These are phyloP conservation scores for Phytophthora aleatoria DNA, from an alignment of 352 stramenopile genomes.

Conservation along the genomic window DNA sequence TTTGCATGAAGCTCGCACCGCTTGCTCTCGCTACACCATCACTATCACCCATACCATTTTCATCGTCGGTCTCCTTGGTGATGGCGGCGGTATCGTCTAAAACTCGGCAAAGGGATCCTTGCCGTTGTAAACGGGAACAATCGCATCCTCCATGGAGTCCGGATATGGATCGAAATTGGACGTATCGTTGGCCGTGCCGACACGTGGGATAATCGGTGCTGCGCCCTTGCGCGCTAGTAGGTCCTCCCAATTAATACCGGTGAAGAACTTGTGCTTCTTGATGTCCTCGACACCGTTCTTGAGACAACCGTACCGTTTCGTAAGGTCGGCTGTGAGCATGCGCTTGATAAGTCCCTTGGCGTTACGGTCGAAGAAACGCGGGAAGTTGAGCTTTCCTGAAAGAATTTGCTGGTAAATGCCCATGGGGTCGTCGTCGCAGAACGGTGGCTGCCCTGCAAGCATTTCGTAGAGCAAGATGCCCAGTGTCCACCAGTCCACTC, in stretches of 20 bases:
- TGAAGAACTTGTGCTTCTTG: conserved; percentile 97
- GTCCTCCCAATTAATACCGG: conserved; percentile 91
- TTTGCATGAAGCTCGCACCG: conserved; percentile 13
- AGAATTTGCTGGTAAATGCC: conserved; percentile 96
- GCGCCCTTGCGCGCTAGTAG: conserved; percentile 89
- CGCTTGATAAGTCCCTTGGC: conserved; percentile 97
- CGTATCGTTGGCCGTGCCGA: conserved; percentile 92
- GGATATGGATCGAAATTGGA: conserved; percentile 98
- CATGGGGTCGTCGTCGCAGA: conserved; percentile 97
- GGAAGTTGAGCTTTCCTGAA: conserved; percentile 94
- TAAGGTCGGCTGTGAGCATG: conserved; percentile 95
- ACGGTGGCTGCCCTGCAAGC: conserved; percentile 95
- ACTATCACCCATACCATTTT: conserved; percentile 13
- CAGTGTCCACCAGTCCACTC: conserved; percentile 97
- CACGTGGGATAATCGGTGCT: conserved; percentile 93
- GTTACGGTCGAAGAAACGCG: conserved; percentile 94
- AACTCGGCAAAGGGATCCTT: conserved; percentile 94
- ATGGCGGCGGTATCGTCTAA: conserved; percentile 52
- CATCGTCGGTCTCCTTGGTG: conserved; percentile 11
- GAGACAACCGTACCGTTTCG: conserved; percentile 96
- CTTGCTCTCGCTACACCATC: conserved; percentile 8
- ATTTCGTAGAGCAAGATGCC: conserved; percentile 98
- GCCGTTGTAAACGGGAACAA: conserved; percentile 92
- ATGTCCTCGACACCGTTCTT: conserved; percentile 96
- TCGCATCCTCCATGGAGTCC: conserved; percentile 90